Conservation (phyloP, 2,329 filamentous ascomycete genomes). For the Arthrocladium fulminans region DNA sequence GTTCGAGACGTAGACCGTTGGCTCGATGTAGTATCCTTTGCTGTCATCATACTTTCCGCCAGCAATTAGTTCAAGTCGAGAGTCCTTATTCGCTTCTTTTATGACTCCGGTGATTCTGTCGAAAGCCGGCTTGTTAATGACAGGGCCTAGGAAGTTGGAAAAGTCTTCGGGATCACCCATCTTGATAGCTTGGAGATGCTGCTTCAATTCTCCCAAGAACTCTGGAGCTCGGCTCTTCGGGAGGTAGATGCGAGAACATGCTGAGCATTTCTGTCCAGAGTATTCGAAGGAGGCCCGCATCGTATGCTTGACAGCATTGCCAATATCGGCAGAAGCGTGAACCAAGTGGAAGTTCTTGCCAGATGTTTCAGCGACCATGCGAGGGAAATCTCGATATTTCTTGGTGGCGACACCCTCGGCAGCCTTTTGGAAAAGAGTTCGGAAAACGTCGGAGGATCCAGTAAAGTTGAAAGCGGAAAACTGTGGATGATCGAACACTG, state of each 20-base stretch:
- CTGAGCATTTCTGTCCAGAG: slow-evolving; percentile 46
- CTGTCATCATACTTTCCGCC: slow-evolving; percentile 38
- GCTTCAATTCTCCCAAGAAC: slow-evolving; percentile 22
- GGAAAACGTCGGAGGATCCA: slow-evolving; percentile 34
- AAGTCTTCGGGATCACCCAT: slow-evolving; percentile 29
- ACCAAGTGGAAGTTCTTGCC: slow-evolving; percentile 48
- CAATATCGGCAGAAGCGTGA: slow-evolving; percentile 40
- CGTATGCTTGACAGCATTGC: slow-evolving; percentile 40
- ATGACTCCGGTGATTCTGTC: slow-evolving; percentile 38
- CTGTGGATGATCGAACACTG: slow-evolving; percentile 29
- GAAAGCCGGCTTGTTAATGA: slow-evolving; percentile 43
- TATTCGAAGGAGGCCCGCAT: slow-evolving; percentile 44
- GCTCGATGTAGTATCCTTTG: slow-evolving; percentile 31
- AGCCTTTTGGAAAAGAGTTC: slow-evolving; percentile 27
- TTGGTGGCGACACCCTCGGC: slow-evolving; percentile 26
- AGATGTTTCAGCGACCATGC: slow-evolving; percentile 44
- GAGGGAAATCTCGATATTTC: slow-evolving; percentile 33
- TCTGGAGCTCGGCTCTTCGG: slow-evolving; percentile 20
- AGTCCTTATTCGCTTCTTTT: slow-evolving; percentile 38
- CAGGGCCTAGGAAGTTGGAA: slow-evolving; percentile 39
- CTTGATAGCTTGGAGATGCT: slow-evolving; percentile 22
- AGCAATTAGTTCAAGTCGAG: slow-evolving; percentile 34
- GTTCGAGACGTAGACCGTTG: slow-evolving; percentile 39
- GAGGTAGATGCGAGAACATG: slow-evolving; percentile 36
- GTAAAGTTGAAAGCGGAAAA: slow-evolving; percentile 33